Conservation (phyloP, 352 stramenopile species). For the Pythium rhizo-oryzae region DNA sequence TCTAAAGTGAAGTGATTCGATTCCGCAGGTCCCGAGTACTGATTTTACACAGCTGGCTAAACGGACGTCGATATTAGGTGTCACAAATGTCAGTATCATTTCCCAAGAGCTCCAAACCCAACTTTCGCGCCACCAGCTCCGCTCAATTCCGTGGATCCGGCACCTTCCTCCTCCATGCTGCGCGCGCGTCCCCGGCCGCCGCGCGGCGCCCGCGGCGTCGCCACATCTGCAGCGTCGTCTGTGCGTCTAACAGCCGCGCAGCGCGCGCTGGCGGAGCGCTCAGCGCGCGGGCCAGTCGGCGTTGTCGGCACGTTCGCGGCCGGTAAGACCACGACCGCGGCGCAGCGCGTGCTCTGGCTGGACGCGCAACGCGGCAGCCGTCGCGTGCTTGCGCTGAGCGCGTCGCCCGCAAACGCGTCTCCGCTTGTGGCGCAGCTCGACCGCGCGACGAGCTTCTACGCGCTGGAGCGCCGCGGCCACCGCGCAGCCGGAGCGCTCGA, state of each 20-base stretch:
- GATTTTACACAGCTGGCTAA: neutral
- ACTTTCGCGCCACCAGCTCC: too few species aligned
- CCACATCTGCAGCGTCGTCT: neutral
- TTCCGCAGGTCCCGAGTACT: neutral
- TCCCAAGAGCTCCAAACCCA: too few species aligned
- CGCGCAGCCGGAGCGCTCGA: slow-evolving; percentile 53
- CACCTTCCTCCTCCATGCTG: too few species aligned
- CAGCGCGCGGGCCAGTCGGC: slow-evolving; percentile 3
- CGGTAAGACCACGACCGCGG: slow-evolving; percentile 27
- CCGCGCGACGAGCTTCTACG: slow-evolving; percentile 44
- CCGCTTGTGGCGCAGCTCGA: slow-evolving; percentile 21
- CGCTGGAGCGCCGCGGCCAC: slow-evolving; percentile 72
- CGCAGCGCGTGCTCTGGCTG: slow-evolving; percentile 28
- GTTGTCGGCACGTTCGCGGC: slow-evolving; percentile 14
- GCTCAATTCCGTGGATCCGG: too few species aligned
- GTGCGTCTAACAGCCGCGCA: neutral
- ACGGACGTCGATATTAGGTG: too few species aligned
- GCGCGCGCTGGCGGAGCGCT: slow-evolving; percentile 1
- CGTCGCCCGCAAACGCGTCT: neutral
- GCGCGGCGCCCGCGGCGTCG: neutral
- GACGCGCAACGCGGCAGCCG: slow-evolving; percentile 9
- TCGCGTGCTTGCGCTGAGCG: slow-evolving; percentile 27
- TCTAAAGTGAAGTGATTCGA: neutral
- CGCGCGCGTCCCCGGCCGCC: neutral
- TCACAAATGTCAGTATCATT: too few species aligned